Evolutionary conservation across 441 rosid species (phyloP).

Genomic region (Jatropha podagrica): DNA sequence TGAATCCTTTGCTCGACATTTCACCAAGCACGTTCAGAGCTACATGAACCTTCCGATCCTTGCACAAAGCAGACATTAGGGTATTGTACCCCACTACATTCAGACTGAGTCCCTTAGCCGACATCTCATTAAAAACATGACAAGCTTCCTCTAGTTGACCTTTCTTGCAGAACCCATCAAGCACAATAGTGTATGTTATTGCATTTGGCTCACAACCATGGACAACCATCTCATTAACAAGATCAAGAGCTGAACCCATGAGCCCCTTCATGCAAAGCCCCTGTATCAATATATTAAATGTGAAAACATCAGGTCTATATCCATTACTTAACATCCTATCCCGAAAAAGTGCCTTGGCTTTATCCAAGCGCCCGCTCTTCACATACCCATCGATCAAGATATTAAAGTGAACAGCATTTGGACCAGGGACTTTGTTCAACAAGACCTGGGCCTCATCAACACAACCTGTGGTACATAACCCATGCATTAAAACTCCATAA

Average conservation of each 20-base stretch:
- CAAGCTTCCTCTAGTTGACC: slow-evolving; percentile 57
- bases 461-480: slow-evolving; percentile 55
- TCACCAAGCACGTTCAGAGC: slow-evolving; percentile 52
- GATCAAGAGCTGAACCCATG: slow-evolving; percentile 56
- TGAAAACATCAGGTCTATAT: slow-evolving; percentile 52
- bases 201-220: slow-evolving; percentile 65
- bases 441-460: slow-evolving; percentile 71
- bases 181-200: slow-evolving; percentile 56
- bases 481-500: slow-evolving; percentile 67
- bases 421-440: slow-evolving; percentile 42
- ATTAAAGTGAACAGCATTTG: slow-evolving; percentile 57
- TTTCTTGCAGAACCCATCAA: slow-evolving; percentile 69
- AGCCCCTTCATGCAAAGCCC: slow-evolving; percentile 73
- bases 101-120: slow-evolving; percentile 47
- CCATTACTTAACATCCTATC: slow-evolving; percentile 37
- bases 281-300: slow-evolving; percentile 58
- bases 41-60: slow-evolving; percentile 48
- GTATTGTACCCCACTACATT: slow-evolving; percentile 78
- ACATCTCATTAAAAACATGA: slow-evolving; percentile 50
- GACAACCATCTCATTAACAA: slow-evolving; percentile 48
- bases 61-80: slow-evolving; percentile 60
- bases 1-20: slow-evolving; percentile 79
- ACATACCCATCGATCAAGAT: slow-evolving; percentile 71
- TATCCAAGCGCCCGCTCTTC: slow-evolving; percentile 52
- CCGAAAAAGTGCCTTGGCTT: slow-evolving; percentile 53